These are phyloP conservation scores for Tagetes erecta DNA, from an alignment of 129 eudicot species.

Conservation along the genomic window DNA sequence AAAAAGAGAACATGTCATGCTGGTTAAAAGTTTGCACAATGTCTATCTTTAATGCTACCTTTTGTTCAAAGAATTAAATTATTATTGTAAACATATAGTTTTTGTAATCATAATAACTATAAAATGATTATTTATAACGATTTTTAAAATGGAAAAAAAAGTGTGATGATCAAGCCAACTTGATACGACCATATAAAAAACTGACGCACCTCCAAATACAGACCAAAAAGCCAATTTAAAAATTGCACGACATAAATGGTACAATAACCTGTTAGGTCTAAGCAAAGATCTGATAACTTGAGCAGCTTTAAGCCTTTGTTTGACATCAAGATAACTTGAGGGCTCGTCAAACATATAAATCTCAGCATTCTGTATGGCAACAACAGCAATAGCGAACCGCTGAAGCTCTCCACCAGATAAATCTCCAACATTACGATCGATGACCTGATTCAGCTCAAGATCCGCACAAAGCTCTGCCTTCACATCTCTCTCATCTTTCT, in stretches of 20 bases:
- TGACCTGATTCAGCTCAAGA: conserved; percentile 86
- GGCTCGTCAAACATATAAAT: conserved; percentile 94
- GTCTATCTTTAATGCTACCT: neutral
- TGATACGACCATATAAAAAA: neutral
- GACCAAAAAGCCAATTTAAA: neutral
- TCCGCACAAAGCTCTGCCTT: conserved; percentile 70
- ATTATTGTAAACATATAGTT: neutral
- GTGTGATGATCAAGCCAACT: neutral
- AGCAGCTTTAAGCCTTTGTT: conserved; percentile 95
- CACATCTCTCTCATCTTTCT: conserved; percentile 81
- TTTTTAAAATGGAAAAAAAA: neutral
- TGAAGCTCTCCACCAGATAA: conserved; percentile 99
- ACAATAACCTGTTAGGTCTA: conserved; percentile 63
- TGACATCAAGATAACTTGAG: conserved; percentile 92
- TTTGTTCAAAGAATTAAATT: neutral
- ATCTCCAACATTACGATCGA: conserved; percentile 95
- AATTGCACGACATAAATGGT: neutral
- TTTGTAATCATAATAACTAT: neutral
- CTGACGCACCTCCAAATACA: neutral
- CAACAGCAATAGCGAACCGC: conserved; percentile 97
- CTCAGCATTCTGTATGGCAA: conserved; percentile 76
- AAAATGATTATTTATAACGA: neutral
- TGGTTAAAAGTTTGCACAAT: neutral
- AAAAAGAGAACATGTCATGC: neutral
- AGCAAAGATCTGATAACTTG: conserved; percentile 85